Conservation (phyloP, 495 filamentous ascomycete genomes). For the Xylaria palmicola region DNA sequence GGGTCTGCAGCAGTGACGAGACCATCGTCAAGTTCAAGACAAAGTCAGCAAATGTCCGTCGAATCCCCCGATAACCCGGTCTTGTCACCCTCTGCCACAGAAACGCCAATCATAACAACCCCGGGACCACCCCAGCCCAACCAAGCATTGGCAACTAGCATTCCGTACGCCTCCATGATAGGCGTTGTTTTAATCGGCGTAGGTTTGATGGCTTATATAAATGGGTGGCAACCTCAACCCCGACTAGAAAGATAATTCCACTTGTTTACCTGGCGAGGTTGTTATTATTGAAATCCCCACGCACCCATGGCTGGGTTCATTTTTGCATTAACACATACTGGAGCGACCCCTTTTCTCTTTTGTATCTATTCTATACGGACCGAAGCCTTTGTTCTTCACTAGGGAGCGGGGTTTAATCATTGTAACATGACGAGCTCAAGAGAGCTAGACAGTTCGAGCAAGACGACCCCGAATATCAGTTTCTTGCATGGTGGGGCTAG, state of each 20-base stretch:
- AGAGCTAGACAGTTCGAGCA: slow-evolving; percentile 3
- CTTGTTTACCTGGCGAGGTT: slow-evolving; percentile 1
- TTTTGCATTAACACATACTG: slow-evolving; percentile 18
- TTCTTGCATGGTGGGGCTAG: slow-evolving; percentile 7
- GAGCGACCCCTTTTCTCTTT: slow-evolving; percentile 29
- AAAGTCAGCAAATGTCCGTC: slow-evolving; percentile 3
- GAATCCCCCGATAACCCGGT: slow-evolving; percentile 28
- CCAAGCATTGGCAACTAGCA: slow-evolving; percentile 57
- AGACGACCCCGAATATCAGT: not conserved
- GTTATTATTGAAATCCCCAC: slow-evolving; percentile 20
- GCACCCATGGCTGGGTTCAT: slow-evolving; percentile 14
- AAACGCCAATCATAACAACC: slow-evolving; percentile 33
- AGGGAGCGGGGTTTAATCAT: not conserved
- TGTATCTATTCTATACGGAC: slow-evolving; percentile 40
- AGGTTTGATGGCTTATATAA: slow-evolving; percentile 91
- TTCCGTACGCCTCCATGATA: slow-evolving; percentile 83
- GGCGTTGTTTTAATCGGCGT: slow-evolving; percentile 88
- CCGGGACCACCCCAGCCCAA: slow-evolving; percentile 29
- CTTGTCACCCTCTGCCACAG: slow-evolving; percentile 42
- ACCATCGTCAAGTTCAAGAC: slow-evolving; percentile 22
- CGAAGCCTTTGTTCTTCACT: slow-evolving; percentile 11
- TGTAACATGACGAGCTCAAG: slow-evolving; percentile 7
- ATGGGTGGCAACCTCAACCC: slow-evolving; percentile 67
- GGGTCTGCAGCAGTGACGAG: slow-evolving; percentile 22
- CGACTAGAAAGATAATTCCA: slow-evolving; percentile 31